Percentiles rank a stretch among this genome's conserved stretches.
These are phyloP conservation scores for Linnemannia hyalina DNA, from an alignment of 192 early-diverging fungal genomes.

Conservation along the genomic window DNA sequence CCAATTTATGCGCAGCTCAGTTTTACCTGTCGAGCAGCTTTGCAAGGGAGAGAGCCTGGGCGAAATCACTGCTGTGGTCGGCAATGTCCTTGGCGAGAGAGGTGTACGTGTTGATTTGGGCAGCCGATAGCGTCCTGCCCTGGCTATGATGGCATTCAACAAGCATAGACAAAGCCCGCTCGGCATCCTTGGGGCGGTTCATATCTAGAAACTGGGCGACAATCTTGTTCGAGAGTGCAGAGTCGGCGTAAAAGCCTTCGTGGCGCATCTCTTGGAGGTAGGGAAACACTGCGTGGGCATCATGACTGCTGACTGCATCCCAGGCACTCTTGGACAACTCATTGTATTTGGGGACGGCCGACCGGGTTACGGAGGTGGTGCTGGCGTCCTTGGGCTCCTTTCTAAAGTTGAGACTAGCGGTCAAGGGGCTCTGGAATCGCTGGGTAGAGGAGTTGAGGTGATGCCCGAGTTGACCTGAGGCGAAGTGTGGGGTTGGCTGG, in stretches of 20 bases:
- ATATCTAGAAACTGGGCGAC: constrained; percentile 41
- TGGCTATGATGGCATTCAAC: constrained; percentile 38
- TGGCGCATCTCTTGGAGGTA: constrained; percentile 46
- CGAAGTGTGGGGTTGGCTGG: constrained; percentile 3
- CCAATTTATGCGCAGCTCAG: not conserved
- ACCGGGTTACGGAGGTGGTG: not conserved
- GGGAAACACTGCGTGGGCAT: constrained; percentile 38
- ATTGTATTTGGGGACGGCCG: constrained; percentile 18
- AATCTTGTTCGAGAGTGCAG: constrained; percentile 37
- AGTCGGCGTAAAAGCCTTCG: constrained; percentile 44
- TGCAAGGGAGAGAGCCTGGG: constrained; percentile 44
- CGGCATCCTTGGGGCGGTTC: constrained; percentile 47
- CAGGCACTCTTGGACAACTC: constrained; percentile 37
- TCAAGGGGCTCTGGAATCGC: constrained; percentile 27
- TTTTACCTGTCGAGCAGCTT: constrained; percentile 45
- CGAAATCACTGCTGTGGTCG: constrained; percentile 50
- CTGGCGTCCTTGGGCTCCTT: constrained; percentile 5
- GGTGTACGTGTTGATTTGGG: constrained; percentile 40
- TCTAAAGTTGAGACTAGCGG: constrained; percentile 23
- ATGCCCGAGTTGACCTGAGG: constrained; percentile 1
- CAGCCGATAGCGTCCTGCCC: constrained; percentile 25
- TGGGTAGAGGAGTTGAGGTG: constrained; percentile 21
- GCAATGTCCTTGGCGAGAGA: constrained; percentile 50
- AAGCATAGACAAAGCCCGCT: constrained; percentile 44
- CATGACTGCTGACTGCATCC: constrained; percentile 46